These are phyloP conservation scores for Trichoderma brevicompactum DNA, from an alignment of 2,329 filamentous ascomycete genomes.

Conservation along the genomic window DNA sequence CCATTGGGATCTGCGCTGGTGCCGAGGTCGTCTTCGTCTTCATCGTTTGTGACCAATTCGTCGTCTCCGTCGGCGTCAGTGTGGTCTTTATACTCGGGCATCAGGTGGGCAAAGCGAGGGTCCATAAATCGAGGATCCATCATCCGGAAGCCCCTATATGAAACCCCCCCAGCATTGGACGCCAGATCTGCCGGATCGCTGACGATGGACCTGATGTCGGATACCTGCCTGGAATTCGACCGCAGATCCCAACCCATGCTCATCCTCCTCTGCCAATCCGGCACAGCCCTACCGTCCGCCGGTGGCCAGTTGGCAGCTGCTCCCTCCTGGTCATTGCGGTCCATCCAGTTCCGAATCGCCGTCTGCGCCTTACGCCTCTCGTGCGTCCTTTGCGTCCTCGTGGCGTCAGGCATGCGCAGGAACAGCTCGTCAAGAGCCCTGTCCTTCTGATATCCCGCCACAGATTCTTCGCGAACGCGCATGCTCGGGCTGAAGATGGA, in stretches of 20 bases:
- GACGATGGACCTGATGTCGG: conserved; percentile 62
- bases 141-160: conserved; percentile 35
- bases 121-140: conserved; percentile 21
- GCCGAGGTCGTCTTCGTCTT: conserved; percentile 64
- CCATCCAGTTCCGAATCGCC: conserved; percentile 91
- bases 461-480: conserved; percentile 80
- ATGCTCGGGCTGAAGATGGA: conserved; percentile 74
- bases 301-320: conserved; percentile 55
- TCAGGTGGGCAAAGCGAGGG: conserved; percentile 33
- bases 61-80: conserved; percentile 90
- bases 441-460: conserved; percentile 88
- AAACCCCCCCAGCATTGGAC: conserved; percentile 55
- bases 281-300: conserved; percentile 50
- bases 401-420: conserved; percentile 69
- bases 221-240: conserved; percentile 54
- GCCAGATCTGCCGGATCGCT: conserved; percentile 68
- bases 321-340: conserved; percentile 62
- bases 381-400: conserved; percentile 62
- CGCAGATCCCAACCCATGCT: conserved; percentile 56
- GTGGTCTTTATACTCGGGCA: conserved; percentile 58
- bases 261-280: conserved; percentile 57
- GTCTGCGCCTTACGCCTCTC: conserved; percentile 76
- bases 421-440: conserved; percentile 91
- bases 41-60: conserved; percentile 81
- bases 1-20: conserved; percentile 47